Conservation (phyloP, 2,329 filamentous ascomycete species). For the Ophiostoma piceae region DNA sequence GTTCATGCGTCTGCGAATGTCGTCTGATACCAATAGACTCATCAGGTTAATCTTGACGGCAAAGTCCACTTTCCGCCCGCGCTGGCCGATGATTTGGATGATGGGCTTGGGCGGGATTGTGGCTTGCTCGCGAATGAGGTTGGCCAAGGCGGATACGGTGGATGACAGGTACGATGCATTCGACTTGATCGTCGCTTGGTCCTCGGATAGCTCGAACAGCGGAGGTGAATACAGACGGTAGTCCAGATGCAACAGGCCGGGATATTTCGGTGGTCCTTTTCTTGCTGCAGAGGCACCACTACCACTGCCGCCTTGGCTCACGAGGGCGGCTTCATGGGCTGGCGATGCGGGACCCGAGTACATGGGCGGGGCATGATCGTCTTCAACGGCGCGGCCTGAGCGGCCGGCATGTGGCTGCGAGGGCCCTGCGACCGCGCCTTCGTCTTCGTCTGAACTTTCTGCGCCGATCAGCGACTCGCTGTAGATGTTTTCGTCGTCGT, state of each 20-base stretch:
- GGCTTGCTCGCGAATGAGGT: conserved; percentile 45
- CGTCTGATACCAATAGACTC: conserved; percentile 47
- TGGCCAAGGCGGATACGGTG: conserved; percentile 42
- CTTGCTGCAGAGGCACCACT: conserved; percentile 21
- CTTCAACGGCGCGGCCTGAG: neutral
- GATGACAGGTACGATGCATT: conserved; percentile 46
- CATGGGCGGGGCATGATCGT: conserved; percentile 28
- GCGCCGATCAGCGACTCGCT: conserved; percentile 19
- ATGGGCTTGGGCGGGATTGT: conserved; percentile 52
- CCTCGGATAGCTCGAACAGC: conserved; percentile 47
- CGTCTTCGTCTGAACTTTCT: conserved; percentile 16
- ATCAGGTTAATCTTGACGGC: conserved; percentile 52
- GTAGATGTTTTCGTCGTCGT: neutral
- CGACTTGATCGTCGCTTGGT: conserved; percentile 45
- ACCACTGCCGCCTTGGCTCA: conserved; percentile 25
- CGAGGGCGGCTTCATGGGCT: conserved; percentile 25
- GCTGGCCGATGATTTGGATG: conserved; percentile 46
- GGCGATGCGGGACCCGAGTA: conserved; percentile 34
- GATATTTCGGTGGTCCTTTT: conserved; percentile 37
- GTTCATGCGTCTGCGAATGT: conserved; percentile 43
- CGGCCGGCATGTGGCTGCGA: neutral
- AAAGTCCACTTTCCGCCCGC: conserved; percentile 46
- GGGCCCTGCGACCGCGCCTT: neutral
- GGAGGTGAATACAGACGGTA: conserved; percentile 50
- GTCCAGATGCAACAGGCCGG: conserved; percentile 46